phyloP scores from a whole-genome alignment of 768 basidiomycete species.

The Boletus rufocinnamomeus region DNA sequence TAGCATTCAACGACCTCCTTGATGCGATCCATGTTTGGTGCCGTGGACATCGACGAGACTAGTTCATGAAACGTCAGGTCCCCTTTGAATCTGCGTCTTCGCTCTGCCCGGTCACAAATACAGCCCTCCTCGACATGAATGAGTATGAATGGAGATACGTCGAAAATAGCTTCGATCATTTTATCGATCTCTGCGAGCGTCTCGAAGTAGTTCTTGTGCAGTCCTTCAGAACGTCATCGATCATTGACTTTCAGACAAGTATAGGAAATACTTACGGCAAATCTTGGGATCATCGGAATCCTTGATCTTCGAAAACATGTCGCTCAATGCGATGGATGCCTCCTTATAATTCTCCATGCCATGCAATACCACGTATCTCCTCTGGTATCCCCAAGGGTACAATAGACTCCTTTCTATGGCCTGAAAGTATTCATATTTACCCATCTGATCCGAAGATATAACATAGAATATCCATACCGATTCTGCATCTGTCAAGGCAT shows the following conservation, averaged over 20 bases:
- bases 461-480: not conserved
- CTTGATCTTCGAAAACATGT: not conserved
- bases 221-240: not conserved
- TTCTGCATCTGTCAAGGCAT: constrained; percentile 10
- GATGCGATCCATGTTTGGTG: not conserved
- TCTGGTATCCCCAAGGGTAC: constrained; percentile 1
- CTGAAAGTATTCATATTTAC: not conserved
- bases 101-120: not conserved
- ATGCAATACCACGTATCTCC: constrained; percentile 6
- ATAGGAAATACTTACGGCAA: not conserved
- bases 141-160: constrained; percentile 10
- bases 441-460: not conserved
- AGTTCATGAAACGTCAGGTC: constrained; percentile 4
- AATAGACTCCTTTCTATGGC: constrained; percentile 3
- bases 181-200: not conserved
- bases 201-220: not conserved
- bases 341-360: not conserved
- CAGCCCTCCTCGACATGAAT: constrained; percentile 10
- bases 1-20: constrained; percentile 1
- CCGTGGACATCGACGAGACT: constrained; percentile 7
- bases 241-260: not conserved
- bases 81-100: constrained; percentile 1
- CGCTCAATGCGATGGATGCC: not conserved
- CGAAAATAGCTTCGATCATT: not conserved
- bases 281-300: not conserved